Evolutionary conservation across 140 eudicot species (phyloP).

Genomic region (Bidens hawaiensis): DNA sequence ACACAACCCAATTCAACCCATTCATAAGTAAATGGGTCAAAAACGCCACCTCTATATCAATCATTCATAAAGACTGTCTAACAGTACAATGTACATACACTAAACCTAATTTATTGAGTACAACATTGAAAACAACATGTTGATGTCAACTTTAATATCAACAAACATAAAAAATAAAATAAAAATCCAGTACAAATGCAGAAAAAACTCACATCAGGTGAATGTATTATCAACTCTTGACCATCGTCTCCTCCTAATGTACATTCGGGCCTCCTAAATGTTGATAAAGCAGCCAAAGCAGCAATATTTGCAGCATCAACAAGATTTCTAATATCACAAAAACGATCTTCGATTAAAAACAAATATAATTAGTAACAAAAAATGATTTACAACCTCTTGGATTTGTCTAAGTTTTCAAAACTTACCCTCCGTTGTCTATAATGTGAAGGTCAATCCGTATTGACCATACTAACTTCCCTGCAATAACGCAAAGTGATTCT

Average conservation of each 20-base stretch:
- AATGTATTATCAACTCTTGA: conserved; percentile 80
- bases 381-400: neutral
- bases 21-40: neutral
- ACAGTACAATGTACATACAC: no score
- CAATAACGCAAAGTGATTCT: conserved; percentile 91
- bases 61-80: neutral
- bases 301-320: conserved; percentile 99
- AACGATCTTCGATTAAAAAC: neutral
- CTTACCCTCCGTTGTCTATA: conserved; percentile 95
- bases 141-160: neutral
- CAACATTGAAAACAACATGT: neutral
- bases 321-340: conserved; percentile 58
- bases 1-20: neutral
- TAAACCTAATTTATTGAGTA: no score
- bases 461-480: conserved; percentile 94
- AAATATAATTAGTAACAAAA: neutral
- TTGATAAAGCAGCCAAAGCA: conserved; percentile 86
- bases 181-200: neutral
- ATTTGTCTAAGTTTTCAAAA: conserved; percentile 1
- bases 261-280: conserved; percentile 92
- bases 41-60: neutral
- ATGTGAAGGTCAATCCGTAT: conserved; percentile 87
- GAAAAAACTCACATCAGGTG: conserved; percentile 56
- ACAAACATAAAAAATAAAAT: neutral
- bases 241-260: conserved; percentile 92